Evolutionary conservation across 306 rosid species (phyloP), one percentile per base, ranked within the genome.

Genomic region (Cicer cuneatum): DNA sequence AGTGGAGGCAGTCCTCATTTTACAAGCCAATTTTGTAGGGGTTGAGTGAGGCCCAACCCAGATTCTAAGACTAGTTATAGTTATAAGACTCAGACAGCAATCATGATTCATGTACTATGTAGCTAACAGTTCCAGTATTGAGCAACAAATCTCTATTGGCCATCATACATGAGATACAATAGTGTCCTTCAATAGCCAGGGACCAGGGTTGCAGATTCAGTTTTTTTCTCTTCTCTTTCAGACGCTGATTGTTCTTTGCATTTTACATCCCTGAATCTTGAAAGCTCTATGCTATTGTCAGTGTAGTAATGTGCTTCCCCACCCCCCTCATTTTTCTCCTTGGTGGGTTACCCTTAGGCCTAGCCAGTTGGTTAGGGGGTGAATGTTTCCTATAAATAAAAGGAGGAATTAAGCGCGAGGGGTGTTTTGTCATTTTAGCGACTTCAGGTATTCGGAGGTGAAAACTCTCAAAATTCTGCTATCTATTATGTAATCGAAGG

Each of bases 71-170:
- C 33, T 29, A 29, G 5, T 29, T 29, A 29, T 38, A 33, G 46
- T 53, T 38, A 42, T 2, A 16, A 54, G 37, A 13, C 72, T 71
- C n/a, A 6, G 7, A 10, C 16, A 18, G 39, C 54, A 24, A 60
- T 29, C 24, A 19, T 24, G 33, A 29, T 3, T 29, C 33, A 29
- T 48, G 14, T 1, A 8, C 48, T 38, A 37, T 37, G 5, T n/a
- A 42, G 29, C 39, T 15, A 39, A 40, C 33, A 13, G 21, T 63
- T 5, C 15, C 58, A 21, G 15, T 63, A 42, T 29, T 15, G 15
- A 71, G 29, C 58, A 14, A 75, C 67, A 71, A 29, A 48, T 18
- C 8, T 61, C 33, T 47, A 10, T 53, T 52, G 35, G 19, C n/a
- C 19, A 24, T 76, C 14, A 21, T 41, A 52, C 42, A 21, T 38